Percentiles rank a stretch among this genome's conserved stretches.
phyloP scores from a whole-genome alignment of 495 filamentous ascomycete species.

The Pyrenopolyporus hunteri region DNA sequence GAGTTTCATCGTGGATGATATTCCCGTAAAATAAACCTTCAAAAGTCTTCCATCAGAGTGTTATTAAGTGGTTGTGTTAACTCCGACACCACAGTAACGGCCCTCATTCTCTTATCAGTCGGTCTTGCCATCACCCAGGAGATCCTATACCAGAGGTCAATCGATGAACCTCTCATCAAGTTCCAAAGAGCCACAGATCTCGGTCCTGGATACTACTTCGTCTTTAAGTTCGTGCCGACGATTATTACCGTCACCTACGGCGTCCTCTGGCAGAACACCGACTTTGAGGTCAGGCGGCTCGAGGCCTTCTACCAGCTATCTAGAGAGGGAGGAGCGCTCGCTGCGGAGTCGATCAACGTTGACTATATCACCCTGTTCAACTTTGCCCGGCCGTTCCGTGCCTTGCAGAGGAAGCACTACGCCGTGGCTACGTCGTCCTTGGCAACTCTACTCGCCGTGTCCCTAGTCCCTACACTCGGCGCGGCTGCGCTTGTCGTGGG shows the following conservation, averaged over 20 bases:
- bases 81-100: conserved; percentile 16
- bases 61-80: background rate
- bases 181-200: conserved; percentile 62
- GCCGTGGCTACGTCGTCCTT: conserved; percentile 68
- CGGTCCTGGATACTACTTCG: conserved; percentile 61
- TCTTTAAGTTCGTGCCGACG: conserved; percentile 75
- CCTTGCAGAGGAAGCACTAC: conserved; percentile 65
- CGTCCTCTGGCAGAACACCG: conserved; percentile 75
- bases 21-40: too few species aligned
- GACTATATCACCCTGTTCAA: conserved; percentile 72
- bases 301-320: conserved; percentile 79
- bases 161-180: conserved; percentile 47
- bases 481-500: conserved; percentile 62
- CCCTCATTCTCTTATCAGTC: conserved; percentile 62
- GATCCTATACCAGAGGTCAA: conserved; percentile 64
- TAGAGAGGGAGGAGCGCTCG: conserved; percentile 65
- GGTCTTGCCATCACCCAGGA: conserved; percentile 63
- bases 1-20: too few species aligned
- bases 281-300: conserved; percentile 75
- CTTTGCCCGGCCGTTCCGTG: conserved; percentile 66
- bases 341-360: conserved; percentile 71
- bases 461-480: conserved; percentile 66
- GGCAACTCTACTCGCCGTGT: conserved; percentile 66
- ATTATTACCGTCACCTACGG: conserved; percentile 72
- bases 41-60: background rate